These are phyloP conservation scores for Tylopilus rubrobrunneus DNA, from an alignment of 768 basidiomycete genomes.

Conservation along the genomic window DNA sequence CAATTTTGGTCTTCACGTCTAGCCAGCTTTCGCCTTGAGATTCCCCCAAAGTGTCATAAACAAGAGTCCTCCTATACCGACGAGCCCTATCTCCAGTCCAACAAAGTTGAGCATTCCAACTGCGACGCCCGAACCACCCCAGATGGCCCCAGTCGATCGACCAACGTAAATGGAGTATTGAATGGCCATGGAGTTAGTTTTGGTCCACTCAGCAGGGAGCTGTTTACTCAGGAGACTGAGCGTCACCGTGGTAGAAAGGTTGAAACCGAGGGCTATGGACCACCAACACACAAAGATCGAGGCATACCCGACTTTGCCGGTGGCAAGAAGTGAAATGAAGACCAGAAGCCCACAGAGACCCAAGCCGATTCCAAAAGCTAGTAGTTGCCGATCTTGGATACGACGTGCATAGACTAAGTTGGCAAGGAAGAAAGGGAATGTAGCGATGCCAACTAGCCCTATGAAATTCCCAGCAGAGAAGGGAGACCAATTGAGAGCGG, in stretches of 20 bases:
- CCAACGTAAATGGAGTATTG: constrained; percentile 69
- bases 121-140: constrained; percentile 57
- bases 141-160: constrained; percentile 61
- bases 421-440: constrained; percentile 63
- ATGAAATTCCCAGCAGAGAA: constrained; percentile 68
- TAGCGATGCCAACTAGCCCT: constrained; percentile 57
- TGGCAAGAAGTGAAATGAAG: constrained; percentile 43
- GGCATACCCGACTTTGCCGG: constrained; percentile 41
- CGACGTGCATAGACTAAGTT: constrained; percentile 56
- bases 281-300: constrained; percentile 42
- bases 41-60: constrained; percentile 57
- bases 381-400: constrained; percentile 57
- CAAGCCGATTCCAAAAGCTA: constrained; percentile 48
- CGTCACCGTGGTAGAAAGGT: constrained; percentile 67
- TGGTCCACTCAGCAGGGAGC: constrained; percentile 60
- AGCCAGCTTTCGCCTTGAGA: constrained; percentile 64
- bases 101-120: constrained; percentile 58
- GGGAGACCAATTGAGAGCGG: constrained; percentile 51
- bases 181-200: constrained; percentile 50
- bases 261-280: constrained; percentile 67
- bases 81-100: constrained; percentile 56
- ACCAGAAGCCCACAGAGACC: constrained; percentile 52
- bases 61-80: constrained; percentile 54
- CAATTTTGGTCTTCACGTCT: neutral
- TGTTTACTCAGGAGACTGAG: constrained; percentile 66